These are phyloP conservation scores for Nothophaeocryptopus gaeumannii DNA, from an alignment of 2,329 filamentous ascomycete species.

Conservation along the genomic window DNA sequence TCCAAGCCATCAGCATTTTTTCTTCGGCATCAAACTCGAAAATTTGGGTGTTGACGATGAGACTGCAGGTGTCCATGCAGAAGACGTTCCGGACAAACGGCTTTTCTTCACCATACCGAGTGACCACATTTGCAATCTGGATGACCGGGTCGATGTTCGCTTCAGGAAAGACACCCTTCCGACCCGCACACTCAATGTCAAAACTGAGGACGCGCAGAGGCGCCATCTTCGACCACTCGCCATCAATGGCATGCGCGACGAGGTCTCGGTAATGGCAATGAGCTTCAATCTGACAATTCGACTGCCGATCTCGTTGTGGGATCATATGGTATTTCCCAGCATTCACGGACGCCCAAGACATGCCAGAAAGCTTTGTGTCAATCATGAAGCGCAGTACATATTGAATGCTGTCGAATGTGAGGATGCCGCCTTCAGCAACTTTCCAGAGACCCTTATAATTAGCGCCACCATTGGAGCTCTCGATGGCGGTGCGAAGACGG, in stretches of 20 bases:
- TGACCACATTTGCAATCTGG: constrained; percentile 96
- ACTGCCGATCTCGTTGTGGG: constrained; percentile 65
- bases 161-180: constrained; percentile 96
- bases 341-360: constrained; percentile 94
- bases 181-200: constrained; percentile 96
- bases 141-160: constrained; percentile 90
- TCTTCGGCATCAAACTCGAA: constrained; percentile 78
- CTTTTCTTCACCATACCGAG: constrained; percentile 89
- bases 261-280: constrained; percentile 77
- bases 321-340: constrained; percentile 71
- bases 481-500: constrained; percentile 71
- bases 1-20: constrained; percentile 90
- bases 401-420: constrained; percentile 94
- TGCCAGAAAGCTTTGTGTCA: constrained; percentile 88
- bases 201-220: constrained; percentile 90
- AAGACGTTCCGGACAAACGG: constrained; percentile 97
- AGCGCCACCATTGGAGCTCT: constrained; percentile 59
- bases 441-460: constrained; percentile 95
- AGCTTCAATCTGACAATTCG: constrained; percentile 95
- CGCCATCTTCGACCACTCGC: constrained; percentile 98
- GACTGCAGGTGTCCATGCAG: constrained; percentile 84
- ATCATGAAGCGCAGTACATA: constrained; percentile 98
- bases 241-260: constrained; percentile 81
- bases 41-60: constrained; percentile 92
- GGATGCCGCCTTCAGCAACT: constrained; percentile 64